phyloP scores from a whole-genome alignment of 2,329 filamentous ascomycete genomes.

The Ceratocystis huliohia region DNA sequence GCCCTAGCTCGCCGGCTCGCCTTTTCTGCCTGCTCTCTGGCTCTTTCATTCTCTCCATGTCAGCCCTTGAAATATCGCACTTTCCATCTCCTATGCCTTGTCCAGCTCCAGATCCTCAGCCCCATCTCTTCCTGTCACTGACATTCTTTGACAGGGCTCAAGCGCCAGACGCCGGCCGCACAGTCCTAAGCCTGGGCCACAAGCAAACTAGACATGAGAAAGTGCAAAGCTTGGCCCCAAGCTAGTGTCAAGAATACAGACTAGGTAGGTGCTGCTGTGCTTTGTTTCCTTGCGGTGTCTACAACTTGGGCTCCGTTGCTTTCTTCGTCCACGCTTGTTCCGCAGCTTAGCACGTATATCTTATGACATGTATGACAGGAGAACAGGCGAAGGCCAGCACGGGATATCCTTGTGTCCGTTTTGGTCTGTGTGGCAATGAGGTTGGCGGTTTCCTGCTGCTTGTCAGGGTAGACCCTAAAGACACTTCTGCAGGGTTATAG shows the following conservation, averaged over 20 bases:
- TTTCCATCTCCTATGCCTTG: too few relatives aligned
- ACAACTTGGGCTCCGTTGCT: not conserved
- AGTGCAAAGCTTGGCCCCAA: not conserved
- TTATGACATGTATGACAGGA: not conserved
- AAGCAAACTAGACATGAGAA: not conserved
- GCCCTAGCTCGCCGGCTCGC: too few relatives aligned
- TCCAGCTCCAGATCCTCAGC: not conserved
- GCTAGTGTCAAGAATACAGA: too few relatives aligned
- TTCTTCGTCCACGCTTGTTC: not conserved
- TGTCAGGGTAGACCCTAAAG: not conserved
- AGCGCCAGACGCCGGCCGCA: not conserved
- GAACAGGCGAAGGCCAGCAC: not conserved
- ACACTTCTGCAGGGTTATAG: too few relatives aligned
- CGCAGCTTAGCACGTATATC: not conserved
- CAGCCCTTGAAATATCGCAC: too few relatives aligned
- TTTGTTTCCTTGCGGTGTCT: not conserved
- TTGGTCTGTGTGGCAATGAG: slow-evolving; percentile 2
- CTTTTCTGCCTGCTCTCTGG: too few relatives aligned
- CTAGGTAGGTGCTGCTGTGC: not conserved
- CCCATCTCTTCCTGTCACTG: slow-evolving; percentile 4
- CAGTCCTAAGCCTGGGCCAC: not conserved
- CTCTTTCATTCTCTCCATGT: too few relatives aligned
- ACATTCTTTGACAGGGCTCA: not conserved
- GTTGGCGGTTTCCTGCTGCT: not conserved
- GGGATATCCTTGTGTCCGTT: not conserved